phyloP scores from a whole-genome alignment of 495 filamentous ascomycete genomes.

The Aspergillus sparsus region DNA sequence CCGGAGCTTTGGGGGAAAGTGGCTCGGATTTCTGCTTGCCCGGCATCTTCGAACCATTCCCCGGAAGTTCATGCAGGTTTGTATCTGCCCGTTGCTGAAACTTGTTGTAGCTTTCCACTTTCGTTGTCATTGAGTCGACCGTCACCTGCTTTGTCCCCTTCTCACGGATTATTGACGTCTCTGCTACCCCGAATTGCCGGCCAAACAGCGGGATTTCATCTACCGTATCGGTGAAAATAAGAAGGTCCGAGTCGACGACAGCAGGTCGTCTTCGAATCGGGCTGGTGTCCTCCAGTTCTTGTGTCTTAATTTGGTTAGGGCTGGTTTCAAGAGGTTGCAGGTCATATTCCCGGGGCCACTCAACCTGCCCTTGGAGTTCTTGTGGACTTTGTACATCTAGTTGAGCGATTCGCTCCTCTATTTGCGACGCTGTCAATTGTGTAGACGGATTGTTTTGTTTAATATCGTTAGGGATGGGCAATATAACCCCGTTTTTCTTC shows the following conservation, averaged over 20 bases:
- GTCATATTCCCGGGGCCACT: too few relatives aligned
- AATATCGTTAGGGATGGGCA: too few relatives aligned
- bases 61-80: constrained; percentile 7
- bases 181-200: constrained; percentile 16
- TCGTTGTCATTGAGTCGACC: neutral
- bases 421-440: too few relatives aligned
- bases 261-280: too few relatives aligned
- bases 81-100: constrained; percentile 12
- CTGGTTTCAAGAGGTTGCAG: too few relatives aligned
- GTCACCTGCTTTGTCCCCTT: neutral
- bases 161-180: constrained; percentile 15
- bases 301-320: too few relatives aligned
- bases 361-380: too few relatives aligned
- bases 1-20: neutral
- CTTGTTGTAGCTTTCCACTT: neutral
- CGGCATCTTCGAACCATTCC: constrained; percentile 3
- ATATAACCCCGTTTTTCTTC: too few relatives aligned
- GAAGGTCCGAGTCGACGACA: constrained; percentile 1
- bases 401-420: too few relatives aligned
- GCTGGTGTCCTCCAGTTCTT: too few relatives aligned
- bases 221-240: constrained; percentile 12
- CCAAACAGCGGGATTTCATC: constrained; percentile 16
- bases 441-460: too few relatives aligned
- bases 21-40: neutral
- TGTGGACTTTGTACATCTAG: too few relatives aligned